Percentiles rank a stretch among this genome's conserved stretches.
Evolutionary conservation across 2,329 filamentous ascomycete species (phyloP).

Genomic region (Endoconidiophora laricicola): DNA sequence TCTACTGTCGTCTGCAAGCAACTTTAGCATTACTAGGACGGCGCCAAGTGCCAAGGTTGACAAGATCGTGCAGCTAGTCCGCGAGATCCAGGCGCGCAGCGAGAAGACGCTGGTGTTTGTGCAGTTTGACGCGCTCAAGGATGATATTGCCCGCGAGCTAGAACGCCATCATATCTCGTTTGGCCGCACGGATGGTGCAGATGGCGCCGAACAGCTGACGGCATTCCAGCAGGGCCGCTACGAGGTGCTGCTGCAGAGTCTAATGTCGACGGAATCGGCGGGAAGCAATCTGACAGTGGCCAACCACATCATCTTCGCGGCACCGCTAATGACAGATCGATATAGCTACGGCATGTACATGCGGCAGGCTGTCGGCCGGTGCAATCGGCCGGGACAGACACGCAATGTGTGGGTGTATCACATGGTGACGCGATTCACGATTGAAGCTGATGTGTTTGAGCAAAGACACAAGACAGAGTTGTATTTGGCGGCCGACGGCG

Average conservation of each 20-base stretch:
- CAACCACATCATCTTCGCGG: slow-evolving; percentile 27
- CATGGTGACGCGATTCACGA: slow-evolving; percentile 22
- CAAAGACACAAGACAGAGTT: slow-evolving; percentile 14
- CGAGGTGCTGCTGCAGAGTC: slow-evolving; percentile 22
- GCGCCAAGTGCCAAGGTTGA: slow-evolving; percentile 14
- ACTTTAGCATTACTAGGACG: not conserved
- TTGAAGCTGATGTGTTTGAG: slow-evolving; percentile 26
- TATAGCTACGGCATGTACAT: slow-evolving; percentile 22
- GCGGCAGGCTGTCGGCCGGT: slow-evolving; percentile 25
- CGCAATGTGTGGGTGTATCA: slow-evolving; percentile 25
- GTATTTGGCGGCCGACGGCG: not conserved
- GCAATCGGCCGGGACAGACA: slow-evolving; percentile 24
- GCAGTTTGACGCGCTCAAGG: slow-evolving; percentile 19
- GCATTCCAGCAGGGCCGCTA: slow-evolving; percentile 8
- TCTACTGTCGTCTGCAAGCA: slow-evolving; percentile 4
- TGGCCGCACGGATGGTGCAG: slow-evolving; percentile 6
- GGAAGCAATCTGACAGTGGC: slow-evolving; percentile 26
- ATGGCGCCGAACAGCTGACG: not conserved
- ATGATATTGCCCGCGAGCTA: slow-evolving; percentile 12
- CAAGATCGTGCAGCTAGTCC: slow-evolving; percentile 14
- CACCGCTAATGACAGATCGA: slow-evolving; percentile 19
- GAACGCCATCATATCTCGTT: not conserved
- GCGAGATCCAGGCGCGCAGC: slow-evolving; percentile 3
- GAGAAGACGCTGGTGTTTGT: slow-evolving; percentile 23
- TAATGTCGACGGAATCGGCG: slow-evolving; percentile 24